Evolutionary conservation across 202 grass and related monocot species (phyloP), one percentile per base, ranked within the genome.

Genomic region (Zoysia matrella): DNA sequence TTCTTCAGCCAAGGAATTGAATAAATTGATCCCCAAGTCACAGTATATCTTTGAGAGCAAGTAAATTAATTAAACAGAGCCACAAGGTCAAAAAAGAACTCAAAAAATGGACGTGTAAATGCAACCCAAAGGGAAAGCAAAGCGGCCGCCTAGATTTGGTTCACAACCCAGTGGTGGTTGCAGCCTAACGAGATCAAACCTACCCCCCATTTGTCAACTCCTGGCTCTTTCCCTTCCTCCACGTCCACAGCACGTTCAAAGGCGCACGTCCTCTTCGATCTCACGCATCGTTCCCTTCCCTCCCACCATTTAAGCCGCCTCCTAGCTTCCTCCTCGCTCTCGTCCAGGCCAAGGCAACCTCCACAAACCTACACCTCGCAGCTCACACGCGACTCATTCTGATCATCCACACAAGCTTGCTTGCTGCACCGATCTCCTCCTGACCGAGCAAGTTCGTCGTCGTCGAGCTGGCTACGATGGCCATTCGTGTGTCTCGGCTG

Each of bases 171-270:
- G 78, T 57, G 65, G 83, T 86, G 47, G 79, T 79, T 86, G 69
- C 74, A 68, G 63, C 75, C 75, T 79, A 86, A 90, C 80, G 84
- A 86, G 80, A 90, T 90, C 88, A 75, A 41, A 83, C 83, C 84
- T 79, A 85, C 66, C 14, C 30, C 55, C n/a, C 64, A 45, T 71
- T 86, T 69, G 84, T 86, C 88, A 83, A 86, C 79, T 30, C 56
- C 5, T 58, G 4, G 12, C 42, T 36, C 36, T 3, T 52, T 53
- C 40, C 11, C 45, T 47, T 11, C 54, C 2, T 41, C 67, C 49
- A n/a, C 61, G 66, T 56, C 54, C 80, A 11, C 52, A 3, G 5
- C 67, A 3, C 12, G 39, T 89, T 90, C 88, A 83, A 80, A 70
- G 80, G 64, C 84, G 65, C 80, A 90, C 84, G 88, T 65, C 74